Evolutionary conservation across 225 moss, liverwort and hornwort genomes (phyloP).

Genomic region (Polytrichum commune): DNA sequence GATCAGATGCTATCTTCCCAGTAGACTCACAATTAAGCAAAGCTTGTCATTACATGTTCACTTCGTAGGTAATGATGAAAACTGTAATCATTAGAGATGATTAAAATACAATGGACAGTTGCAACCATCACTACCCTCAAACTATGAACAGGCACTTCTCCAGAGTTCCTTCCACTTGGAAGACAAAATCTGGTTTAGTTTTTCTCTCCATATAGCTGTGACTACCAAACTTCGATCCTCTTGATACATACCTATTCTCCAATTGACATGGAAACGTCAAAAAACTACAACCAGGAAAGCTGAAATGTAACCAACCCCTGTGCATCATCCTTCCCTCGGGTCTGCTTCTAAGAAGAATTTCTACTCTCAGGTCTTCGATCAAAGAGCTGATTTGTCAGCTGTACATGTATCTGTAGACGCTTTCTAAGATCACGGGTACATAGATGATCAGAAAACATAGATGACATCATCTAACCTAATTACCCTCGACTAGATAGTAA

Average conservation of each 20-base stretch:
- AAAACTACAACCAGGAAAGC: too few species aligned
- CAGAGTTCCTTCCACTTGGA: too few species aligned
- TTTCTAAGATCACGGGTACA: constrained; percentile 1
- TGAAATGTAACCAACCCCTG: too few species aligned
- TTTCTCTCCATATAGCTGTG: background rate
- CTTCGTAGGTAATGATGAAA: too few species aligned
- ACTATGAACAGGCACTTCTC: too few species aligned
- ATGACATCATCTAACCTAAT: constrained; percentile 11
- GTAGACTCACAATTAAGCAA: too few species aligned
- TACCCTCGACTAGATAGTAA: too few species aligned
- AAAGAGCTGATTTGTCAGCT: constrained; percentile 21
- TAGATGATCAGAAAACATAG: constrained; percentile 7
- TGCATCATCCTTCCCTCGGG: too few species aligned
- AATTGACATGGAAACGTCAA: too few species aligned
- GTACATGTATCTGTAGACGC: background rate
- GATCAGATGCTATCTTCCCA: too few species aligned
- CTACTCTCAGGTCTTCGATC: constrained; percentile 42
- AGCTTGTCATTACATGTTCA: too few species aligned
- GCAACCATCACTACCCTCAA: background rate
- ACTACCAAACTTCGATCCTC: background rate
- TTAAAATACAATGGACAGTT: background rate
- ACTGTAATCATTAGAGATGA: background rate
- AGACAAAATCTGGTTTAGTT: background rate
- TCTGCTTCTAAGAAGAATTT: background rate
- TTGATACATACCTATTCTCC: too few species aligned